Base-by-base conservation (phyloP, 306 rosid species). In the Quercus cerris region DNA sequence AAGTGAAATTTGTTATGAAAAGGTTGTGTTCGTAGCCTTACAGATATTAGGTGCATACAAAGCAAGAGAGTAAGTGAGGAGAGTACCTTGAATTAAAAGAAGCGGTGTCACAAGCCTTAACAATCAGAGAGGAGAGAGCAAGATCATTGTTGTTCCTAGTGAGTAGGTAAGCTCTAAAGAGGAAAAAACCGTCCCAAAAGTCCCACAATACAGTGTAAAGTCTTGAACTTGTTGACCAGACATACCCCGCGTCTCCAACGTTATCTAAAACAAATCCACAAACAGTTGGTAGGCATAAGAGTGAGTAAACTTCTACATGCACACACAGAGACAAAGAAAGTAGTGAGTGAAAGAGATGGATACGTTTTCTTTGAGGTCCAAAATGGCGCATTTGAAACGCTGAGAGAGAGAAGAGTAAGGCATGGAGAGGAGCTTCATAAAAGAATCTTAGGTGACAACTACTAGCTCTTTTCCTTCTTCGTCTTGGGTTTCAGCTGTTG, bases 291-390 rank as follows among this genome's bases (percentile, higher is more conserved):
- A 81, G 23, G 75, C 79, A 38, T 22, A 8, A 35, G 49, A n/a
- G 1, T 33, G 5, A 5, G 35, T 5, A 1, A 33, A 33, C 35
- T 33, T 6, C 6, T 33, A 33, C 35, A 33, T 33, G 35, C 35
- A 33, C 35, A 33, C 35, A 33, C 6, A 33, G 35, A 33, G 0
- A 58, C 28, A 70, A 10, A 30, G 33, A 74, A 12, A 13, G 22
- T 27, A 10, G 28, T 38, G 6, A 58, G 41, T 22, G 15, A 80
- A 51, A 71, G 62, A 61, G 81, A 31, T 41, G 35, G 57, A 75
- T 83, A 89, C 92, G 78, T 91, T 85, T 86, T 93, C 91, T 85
- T 88, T 91, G 63, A 89, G 94, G 88, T 90, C 97, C 80, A 90
- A 78, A 74, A 90, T 91, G n/a, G 90, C 80, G 81, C 95, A 90